Evolutionary conservation across 2,329 filamentous ascomycete genomes (phyloP).

Genomic region (Alternaria triticina): DNA sequence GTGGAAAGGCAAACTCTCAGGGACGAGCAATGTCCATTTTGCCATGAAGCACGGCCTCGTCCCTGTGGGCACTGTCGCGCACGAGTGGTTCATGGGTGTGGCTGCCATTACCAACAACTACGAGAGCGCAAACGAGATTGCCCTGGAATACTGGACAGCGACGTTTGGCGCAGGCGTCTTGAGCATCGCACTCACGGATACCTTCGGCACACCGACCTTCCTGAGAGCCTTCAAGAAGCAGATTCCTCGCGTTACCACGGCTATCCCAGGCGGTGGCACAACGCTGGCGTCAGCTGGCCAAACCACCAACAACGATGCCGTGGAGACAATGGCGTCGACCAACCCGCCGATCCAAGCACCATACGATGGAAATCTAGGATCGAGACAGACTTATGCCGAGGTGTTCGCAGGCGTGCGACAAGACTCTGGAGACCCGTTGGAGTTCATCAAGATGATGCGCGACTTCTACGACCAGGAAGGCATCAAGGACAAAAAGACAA

Average conservation of each 20-base stretch:
- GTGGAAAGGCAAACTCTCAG: constrained; percentile 75
- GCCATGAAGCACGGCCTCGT: constrained; percentile 89
- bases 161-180: constrained; percentile 87
- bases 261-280: constrained; percentile 48
- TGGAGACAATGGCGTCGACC: constrained; percentile 48
- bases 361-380: constrained; percentile 51
- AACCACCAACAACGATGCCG: constrained; percentile 49
- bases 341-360: constrained; percentile 55
- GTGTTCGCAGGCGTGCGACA: constrained; percentile 85
- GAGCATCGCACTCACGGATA: constrained; percentile 91
- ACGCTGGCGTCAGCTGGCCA: constrained; percentile 50
- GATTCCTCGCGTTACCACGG: constrained; percentile 56
- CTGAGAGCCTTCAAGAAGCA: constrained; percentile 80
- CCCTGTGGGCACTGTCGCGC: constrained; percentile 88
- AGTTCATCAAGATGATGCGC: constrained; percentile 79
- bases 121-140: constrained; percentile 79
- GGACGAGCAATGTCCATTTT: constrained; percentile 96
- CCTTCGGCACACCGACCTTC: constrained; percentile 91
- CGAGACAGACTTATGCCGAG: constrained; percentile 71
- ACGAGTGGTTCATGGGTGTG: constrained; percentile 99
- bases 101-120: constrained; percentile 91
- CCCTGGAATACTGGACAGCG: constrained; percentile 85
- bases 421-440: constrained; percentile 84
- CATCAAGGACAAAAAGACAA: constrained; percentile 80
- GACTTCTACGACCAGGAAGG: constrained; percentile 79